A percentile compares a stretch with the other conserved stretches of the same genome.
Conservation (phyloP, 2,329 filamentous ascomycete genomes). For the Pyricularia pennisetigena region DNA sequence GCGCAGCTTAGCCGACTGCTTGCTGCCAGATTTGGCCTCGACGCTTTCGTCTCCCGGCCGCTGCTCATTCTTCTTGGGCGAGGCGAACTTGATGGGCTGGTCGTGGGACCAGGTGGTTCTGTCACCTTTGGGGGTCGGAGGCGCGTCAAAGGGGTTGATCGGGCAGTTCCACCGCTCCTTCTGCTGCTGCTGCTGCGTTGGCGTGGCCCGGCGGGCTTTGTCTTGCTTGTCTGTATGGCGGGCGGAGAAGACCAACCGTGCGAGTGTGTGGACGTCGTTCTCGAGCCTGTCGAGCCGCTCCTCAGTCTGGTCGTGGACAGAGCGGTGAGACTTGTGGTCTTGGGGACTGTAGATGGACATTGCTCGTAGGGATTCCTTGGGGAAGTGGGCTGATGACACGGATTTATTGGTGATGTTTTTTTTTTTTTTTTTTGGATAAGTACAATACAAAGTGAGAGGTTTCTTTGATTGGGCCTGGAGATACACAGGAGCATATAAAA, state of each 20-base stretch:
- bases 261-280: neutral
- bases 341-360: neutral
- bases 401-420: neutral
- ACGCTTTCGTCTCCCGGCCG: neutral
- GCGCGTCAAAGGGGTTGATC: neutral
- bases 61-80: neutral
- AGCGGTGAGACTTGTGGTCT: neutral
- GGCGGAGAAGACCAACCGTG: neutral
- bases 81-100: neutral
- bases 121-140: neutral
- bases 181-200: neutral
- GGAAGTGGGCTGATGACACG: neutral
- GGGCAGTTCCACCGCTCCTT: neutral
- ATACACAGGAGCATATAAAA: neutral
- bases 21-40: neutral
- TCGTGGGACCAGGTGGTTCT: neutral
- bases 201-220: neutral
- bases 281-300: neutral
- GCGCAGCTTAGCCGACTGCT: neutral
- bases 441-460: neutral
- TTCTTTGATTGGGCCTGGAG: neutral
- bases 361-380: neutral
- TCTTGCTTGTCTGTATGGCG: neutral
- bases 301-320: neutral
- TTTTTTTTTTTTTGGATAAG: neutral